Evolutionary conservation across 169 alveolate genomes (phyloP).

Genomic region (Plasmodium sp.): DNA sequence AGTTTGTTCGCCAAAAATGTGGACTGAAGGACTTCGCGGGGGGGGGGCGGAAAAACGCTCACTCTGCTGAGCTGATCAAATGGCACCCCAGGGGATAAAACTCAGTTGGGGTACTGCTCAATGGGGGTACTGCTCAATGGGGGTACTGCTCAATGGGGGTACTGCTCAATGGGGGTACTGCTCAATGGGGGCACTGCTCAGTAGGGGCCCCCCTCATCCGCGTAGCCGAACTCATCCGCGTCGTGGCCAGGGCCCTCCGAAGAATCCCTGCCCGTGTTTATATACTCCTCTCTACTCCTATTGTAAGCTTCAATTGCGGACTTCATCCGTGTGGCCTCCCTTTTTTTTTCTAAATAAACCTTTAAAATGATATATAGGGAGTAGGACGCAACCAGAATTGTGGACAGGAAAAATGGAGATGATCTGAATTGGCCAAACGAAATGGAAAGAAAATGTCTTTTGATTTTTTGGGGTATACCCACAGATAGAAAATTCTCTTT

Average conservation of each 20-base stretch:
- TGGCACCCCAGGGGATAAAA: background rate
- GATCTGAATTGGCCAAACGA: slow-evolving; percentile 51
- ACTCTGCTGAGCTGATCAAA: background rate
- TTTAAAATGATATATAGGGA: slow-evolving; percentile 65
- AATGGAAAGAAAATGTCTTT: slow-evolving; percentile 16
- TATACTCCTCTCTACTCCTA: slow-evolving; percentile 57
- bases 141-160: too few relatives aligned
- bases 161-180: background rate
- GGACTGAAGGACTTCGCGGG: background rate
- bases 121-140: too few relatives aligned
- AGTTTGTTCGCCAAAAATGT: slow-evolving; percentile 36
- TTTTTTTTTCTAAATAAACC: slow-evolving; percentile 74
- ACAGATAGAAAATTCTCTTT: slow-evolving; percentile 35
- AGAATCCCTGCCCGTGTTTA: slow-evolving; percentile 67
- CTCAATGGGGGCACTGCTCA: background rate
- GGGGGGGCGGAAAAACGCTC: background rate
- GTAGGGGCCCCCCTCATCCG: slow-evolving; percentile 10
- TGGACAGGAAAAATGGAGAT: slow-evolving; percentile 64
- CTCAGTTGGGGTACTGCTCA: too few relatives aligned
- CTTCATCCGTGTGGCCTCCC: slow-evolving; percentile 69
- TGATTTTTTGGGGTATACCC: slow-evolving; percentile 8
- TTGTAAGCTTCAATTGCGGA: slow-evolving; percentile 58
- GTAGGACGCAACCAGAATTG: slow-evolving; percentile 71
- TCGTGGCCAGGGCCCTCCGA: slow-evolving; percentile 16
- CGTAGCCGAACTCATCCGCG: slow-evolving; percentile 16